Base-by-base conservation (phyloP, 345 rosid genomes). In the Punica granatum region DNA sequence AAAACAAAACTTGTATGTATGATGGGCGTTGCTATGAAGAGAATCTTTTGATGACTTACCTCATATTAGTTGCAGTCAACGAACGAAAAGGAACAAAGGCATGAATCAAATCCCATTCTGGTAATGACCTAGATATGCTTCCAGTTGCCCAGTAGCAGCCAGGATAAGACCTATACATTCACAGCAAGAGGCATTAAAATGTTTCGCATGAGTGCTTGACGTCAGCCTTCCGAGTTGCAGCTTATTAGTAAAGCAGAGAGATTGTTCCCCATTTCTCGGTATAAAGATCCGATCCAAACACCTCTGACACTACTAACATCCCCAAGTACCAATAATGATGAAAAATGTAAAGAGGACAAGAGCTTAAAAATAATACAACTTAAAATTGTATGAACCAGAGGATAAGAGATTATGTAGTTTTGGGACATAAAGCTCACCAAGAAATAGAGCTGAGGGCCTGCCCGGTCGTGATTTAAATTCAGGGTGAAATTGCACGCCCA, bases 381-480 rank as follows among this genome's bases (percentile, higher is more conserved):
- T n/a, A n/a, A n/a, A n/a, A n/a, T n/a, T n/a, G n/a, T n/a, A n/a
- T n/a, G n/a, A n/a, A n/a, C n/a, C n/a, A n/a, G n/a, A n/a, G n/a
- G n/a, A n/a, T n/a, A n/a, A n/a, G n/a, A n/a, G n/a, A n/a, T n/a
- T n/a, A n/a, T n/a, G n/a, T n/a, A n/a, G n/a, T 13, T 14, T 30
- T 12, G 7, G 19, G 28, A 26, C 25, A 10, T 23, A 51, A 51
- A 28, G 7, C 15, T 34, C 83, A 86, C 98, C 98, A 77, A 91
- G 71, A 84, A 91, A 93, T 54, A 77, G 89, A 71, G 96, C 84
- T 2, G 98, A 93, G 67, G 98, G 96, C 77, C 84, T 84, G 56
- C 83, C 87, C 4, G 96, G 96, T 46, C 98, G 88, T 61, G 98
- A 90, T 78, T 90, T 93, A 74, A 87, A 93, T 79, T 93, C 98